A percentile compares a stretch with the other conserved stretches of the same genome.
phyloP scores from a whole-genome alignment of 768 basidiomycete species.

The Cytidiella melzeri region DNA sequence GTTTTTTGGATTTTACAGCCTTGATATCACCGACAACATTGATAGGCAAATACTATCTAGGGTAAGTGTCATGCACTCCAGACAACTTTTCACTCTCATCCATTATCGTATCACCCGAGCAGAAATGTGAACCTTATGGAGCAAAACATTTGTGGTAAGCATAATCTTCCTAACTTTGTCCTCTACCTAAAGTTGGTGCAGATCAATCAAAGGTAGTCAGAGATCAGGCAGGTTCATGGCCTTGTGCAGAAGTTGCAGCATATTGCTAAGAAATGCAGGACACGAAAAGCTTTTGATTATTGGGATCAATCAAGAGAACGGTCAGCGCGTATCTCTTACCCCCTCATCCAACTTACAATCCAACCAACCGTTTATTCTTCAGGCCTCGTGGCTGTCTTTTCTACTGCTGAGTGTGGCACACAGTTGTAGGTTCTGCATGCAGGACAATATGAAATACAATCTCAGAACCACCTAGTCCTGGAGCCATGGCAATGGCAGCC shows the following conservation, averaged over 20 bases:
- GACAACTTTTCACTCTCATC: no score
- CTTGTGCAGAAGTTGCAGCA: slow-evolving; percentile 46
- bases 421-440: slow-evolving; percentile 47
- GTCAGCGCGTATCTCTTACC: no score
- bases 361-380: no score
- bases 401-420: slow-evolving; percentile 43
- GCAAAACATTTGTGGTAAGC: slow-evolving; percentile 53
- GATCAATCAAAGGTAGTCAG: no score
- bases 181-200: no score
- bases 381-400: slow-evolving; percentile 69
- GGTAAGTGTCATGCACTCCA: slow-evolving; percentile 29
- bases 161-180: no score
- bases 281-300: slow-evolving; percentile 54
- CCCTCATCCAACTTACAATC: no score
- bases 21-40: slow-evolving; percentile 44
- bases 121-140: slow-evolving; percentile 63
- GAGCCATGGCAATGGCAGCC: slow-evolving; percentile 67
- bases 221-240: slow-evolving; percentile 41
- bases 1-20: slow-evolving; percentile 66
- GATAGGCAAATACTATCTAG: slow-evolving; percentile 55
- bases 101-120: background rate
- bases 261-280: slow-evolving; percentile 49
- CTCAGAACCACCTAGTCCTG: slow-evolving; percentile 61
- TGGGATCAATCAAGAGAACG: slow-evolving; percentile 73
- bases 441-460: no score